These are phyloP conservation scores for Aphanocladium album DNA, from an alignment of 2,329 filamentous ascomycete genomes.

Conservation along the genomic window DNA sequence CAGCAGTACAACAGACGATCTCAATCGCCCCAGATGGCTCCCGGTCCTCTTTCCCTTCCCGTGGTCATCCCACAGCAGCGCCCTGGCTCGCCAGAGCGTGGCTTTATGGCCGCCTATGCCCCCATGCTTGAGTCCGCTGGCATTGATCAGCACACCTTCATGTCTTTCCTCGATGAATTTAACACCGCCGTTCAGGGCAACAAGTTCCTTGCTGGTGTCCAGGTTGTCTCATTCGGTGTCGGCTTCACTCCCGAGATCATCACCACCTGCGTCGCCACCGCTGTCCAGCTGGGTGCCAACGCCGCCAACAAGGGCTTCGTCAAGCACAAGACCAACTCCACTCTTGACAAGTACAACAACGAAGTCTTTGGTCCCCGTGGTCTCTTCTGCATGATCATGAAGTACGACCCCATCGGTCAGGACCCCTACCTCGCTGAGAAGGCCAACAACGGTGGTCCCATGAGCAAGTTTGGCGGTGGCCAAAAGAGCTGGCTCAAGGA, in stretches of 20 bases:
- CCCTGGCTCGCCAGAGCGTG: slow-evolving; percentile 13
- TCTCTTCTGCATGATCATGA: slow-evolving; percentile 16
- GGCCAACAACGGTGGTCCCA: neutral
- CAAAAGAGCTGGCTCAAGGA: slow-evolving; percentile 9
- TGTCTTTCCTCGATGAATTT: slow-evolving; percentile 12
- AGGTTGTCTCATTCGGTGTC: slow-evolving; percentile 15
- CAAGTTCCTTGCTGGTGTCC: slow-evolving; percentile 13
- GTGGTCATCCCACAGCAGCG: slow-evolving; percentile 15
- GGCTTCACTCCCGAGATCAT: slow-evolving; percentile 15
- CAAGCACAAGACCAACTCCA: slow-evolving; percentile 15
- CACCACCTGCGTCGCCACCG: slow-evolving; percentile 12
- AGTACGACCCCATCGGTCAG: slow-evolving; percentile 13
- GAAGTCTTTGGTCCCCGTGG: slow-evolving; percentile 14
- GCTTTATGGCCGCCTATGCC: slow-evolving; percentile 15
- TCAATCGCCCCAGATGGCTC: slow-evolving; percentile 9
- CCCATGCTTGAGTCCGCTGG: slow-evolving; percentile 10
- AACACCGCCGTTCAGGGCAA: slow-evolving; percentile 15
- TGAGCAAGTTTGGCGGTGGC: slow-evolving; percentile 1
- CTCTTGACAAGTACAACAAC: slow-evolving; percentile 14
- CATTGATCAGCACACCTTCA: slow-evolving; percentile 13
- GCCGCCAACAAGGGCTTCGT: slow-evolving; percentile 13
- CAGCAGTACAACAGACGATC: slow-evolving; percentile 9
- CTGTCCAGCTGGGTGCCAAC: slow-evolving; percentile 13
- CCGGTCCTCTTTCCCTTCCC: slow-evolving; percentile 12
- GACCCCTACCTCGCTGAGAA: slow-evolving; percentile 1